These are phyloP conservation scores for Ganoderma meredithae DNA, from an alignment of 1,284 basidiomycete genomes.

Conservation along the genomic window DNA sequence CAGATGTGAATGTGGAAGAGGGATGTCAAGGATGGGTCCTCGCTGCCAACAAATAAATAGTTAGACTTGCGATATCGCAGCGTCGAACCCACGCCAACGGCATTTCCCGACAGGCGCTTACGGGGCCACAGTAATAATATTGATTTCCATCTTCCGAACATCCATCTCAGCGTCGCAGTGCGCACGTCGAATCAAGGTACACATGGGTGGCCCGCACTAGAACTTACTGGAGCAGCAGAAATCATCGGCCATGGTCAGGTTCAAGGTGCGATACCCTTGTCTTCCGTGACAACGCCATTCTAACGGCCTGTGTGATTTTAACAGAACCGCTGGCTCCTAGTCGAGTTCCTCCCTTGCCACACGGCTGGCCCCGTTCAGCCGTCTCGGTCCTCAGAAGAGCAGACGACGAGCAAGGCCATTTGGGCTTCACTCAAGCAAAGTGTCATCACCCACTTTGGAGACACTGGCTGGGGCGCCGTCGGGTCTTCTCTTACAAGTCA, in stretches of 20 bases:
- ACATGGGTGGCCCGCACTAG: neutral
- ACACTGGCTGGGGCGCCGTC: slow-evolving; percentile 81
- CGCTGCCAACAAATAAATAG: no score
- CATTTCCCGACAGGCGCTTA: neutral
- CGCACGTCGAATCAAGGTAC: no score
- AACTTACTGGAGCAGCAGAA: neutral
- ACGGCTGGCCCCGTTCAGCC: slow-evolving; percentile 17
- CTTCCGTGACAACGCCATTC: neutral
- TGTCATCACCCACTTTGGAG: slow-evolving; percentile 77
- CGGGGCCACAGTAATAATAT: no score
- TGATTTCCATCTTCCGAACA: no score
- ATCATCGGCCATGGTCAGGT: slow-evolving; percentile 57
- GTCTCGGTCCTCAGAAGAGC: slow-evolving; percentile 8
- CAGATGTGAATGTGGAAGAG: no score
- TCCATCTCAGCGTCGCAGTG: neutral
- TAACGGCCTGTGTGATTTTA: slow-evolving; percentile 1
- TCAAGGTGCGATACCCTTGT: slow-evolving; percentile 53
- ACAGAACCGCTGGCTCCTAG: slow-evolving; percentile 81
- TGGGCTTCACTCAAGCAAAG: slow-evolving; percentile 74
- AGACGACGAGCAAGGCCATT: slow-evolving; percentile 60
- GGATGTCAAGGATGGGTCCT: no score
- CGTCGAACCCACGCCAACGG: no score
- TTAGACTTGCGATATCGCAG: no score
- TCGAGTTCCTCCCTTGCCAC: slow-evolving; percentile 69
- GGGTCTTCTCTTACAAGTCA: slow-evolving; percentile 70